Conservation (phyloP, 495 filamentous ascomycete species). For the Aspergillus taichungensis region DNA sequence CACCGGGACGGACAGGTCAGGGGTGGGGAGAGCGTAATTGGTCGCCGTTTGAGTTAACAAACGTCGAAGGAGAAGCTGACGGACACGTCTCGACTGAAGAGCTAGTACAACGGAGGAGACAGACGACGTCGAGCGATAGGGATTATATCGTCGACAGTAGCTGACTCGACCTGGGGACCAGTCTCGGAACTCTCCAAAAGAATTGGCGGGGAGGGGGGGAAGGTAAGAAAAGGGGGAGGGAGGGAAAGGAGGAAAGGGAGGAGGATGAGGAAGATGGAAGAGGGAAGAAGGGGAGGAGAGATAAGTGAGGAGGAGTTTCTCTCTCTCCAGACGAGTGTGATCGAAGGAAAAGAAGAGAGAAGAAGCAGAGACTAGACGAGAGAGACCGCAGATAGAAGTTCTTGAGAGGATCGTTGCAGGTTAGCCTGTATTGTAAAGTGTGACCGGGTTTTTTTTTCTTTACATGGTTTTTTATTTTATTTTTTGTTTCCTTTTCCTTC, state of each 20-base stretch:
- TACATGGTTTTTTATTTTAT: no score
- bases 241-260: slow-evolving; percentile 37
- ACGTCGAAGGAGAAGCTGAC: slow-evolving; percentile 33
- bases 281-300: slow-evolving; percentile 50
- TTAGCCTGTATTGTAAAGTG: slow-evolving; percentile 15
- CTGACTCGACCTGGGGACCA: slow-evolving; percentile 21
- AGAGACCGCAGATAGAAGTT: slow-evolving; percentile 26
- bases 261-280: slow-evolving; percentile 37
- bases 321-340: slow-evolving; percentile 45
- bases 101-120: slow-evolving; percentile 22
- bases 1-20: slow-evolving; percentile 27
- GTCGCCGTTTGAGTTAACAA: slow-evolving; percentile 44
- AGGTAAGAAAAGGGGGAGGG: slow-evolving; percentile 39
- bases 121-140: slow-evolving; percentile 30
- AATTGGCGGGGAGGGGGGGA: slow-evolving; percentile 35
- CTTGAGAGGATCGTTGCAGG: slow-evolving; percentile 21
- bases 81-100: slow-evolving; percentile 41
- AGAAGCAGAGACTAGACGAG: slow-evolving; percentile 17
- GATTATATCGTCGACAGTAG: slow-evolving; percentile 17
- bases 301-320: slow-evolving; percentile 28
- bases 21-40: slow-evolving; percentile 10
- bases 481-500: no score
- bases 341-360: slow-evolving; percentile 32
- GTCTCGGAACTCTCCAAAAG: slow-evolving; percentile 35
- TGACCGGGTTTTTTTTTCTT: slow-evolving; percentile 5